A percentile compares a stretch with the other conserved stretches of the same genome.
Conservation (phyloP, 495 filamentous ascomycete genomes). For the Achaetomiella virescens region DNA sequence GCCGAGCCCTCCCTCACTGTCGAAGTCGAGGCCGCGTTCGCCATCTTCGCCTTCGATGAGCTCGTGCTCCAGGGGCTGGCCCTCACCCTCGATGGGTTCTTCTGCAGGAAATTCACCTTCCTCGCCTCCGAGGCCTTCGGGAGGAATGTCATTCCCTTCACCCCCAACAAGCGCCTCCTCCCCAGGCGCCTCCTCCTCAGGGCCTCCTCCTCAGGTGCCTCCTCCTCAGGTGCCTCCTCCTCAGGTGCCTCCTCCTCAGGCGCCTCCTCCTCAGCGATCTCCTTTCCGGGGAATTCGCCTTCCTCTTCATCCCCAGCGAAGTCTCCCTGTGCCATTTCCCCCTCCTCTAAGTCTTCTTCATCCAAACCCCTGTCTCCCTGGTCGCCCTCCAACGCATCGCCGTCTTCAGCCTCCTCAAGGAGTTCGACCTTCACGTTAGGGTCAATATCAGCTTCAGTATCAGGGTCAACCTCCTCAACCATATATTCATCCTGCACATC, state of each 20-base stretch:
- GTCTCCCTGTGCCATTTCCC: neutral
- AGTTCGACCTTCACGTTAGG: no score
- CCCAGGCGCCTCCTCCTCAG: neutral
- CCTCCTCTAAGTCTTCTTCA: neutral
- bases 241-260: neutral
- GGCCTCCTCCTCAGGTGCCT: neutral
- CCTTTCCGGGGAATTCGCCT: no score
- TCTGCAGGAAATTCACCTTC: conserved; percentile 1
- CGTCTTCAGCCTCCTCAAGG: neutral
- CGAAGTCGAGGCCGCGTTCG: neutral
- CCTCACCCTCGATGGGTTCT: conserved; percentile 1
- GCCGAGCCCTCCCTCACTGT: neutral
- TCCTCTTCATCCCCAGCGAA: neutral
- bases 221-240: neutral
- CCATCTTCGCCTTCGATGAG: neutral
- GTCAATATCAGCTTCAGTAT: no score
- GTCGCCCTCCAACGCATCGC: neutral
- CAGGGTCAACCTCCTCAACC: no score
- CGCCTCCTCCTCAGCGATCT: neutral
- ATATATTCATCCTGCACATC: neutral
- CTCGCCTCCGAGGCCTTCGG: neutral
- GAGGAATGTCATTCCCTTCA: no score
- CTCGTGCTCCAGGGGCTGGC: neutral
- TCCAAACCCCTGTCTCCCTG: neutral
- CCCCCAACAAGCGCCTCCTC: no score